Evolutionary conservation across 306 rosid species (phyloP).

Genomic region (Castanea mollissima): DNA sequence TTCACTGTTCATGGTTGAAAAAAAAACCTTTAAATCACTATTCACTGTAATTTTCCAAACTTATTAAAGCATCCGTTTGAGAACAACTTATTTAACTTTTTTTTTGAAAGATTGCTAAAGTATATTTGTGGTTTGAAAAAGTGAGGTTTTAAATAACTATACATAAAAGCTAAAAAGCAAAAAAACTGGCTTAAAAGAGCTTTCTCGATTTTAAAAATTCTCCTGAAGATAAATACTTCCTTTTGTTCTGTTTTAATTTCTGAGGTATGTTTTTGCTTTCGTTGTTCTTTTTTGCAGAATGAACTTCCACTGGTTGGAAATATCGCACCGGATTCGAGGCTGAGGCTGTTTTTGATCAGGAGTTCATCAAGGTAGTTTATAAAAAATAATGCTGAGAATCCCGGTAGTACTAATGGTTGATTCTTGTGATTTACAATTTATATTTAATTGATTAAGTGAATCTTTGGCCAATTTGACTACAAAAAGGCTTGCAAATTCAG

Average conservation of each 20-base stretch:
- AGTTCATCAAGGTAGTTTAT: conserved; percentile 64
- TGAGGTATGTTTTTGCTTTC: not conserved
- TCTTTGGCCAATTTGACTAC: not conserved
- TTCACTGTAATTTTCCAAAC: too few relatives aligned
- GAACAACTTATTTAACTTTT: too few relatives aligned
- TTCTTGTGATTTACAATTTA: not conserved
- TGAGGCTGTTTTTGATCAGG: conserved; percentile 92
- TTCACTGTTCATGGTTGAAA: too few relatives aligned
- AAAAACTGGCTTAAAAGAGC: too few relatives aligned
- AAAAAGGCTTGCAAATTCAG: too few relatives aligned
- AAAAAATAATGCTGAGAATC: not conserved
- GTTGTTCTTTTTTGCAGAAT: conserved; percentile 23
- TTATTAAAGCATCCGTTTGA: too few relatives aligned
- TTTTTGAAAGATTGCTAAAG: too few relatives aligned
- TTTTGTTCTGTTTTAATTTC: conserved; percentile 5
- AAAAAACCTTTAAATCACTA: too few relatives aligned
- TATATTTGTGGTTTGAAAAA: too few relatives aligned
- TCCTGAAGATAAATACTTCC: not conserved
- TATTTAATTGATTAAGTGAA: not conserved
- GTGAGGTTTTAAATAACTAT: too few relatives aligned
- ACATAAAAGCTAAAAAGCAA: too few relatives aligned
- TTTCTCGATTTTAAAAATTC: too few relatives aligned
- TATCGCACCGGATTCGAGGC: conserved; percentile 81
- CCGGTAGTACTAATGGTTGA: not conserved
- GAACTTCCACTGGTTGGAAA: conserved; percentile 80